Base-by-base conservation (phyloP, 176 grass and related monocot species). In the Oryza officinalis region DNA sequence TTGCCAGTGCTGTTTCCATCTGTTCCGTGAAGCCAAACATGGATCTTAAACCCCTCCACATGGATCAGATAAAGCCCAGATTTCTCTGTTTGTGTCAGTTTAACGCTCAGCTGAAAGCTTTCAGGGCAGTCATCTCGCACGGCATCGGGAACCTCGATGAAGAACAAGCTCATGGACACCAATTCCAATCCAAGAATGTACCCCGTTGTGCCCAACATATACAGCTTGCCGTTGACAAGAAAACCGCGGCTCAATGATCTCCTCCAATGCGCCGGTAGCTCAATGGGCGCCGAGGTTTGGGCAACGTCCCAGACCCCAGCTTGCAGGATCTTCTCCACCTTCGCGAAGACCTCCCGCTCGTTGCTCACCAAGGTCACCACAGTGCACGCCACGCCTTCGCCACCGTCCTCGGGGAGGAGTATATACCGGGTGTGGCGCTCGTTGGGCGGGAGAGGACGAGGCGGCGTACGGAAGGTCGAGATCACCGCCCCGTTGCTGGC, bases 131-230 rank as follows among this genome's bases (percentile, higher is more conserved):
- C 11, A 10, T 17, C 45, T 4, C 28, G 26, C 6, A 74, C 69
- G 0, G 44, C 38, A 1, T 82, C 54, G 2, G 80, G 80, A 12
- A 72, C 49, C 35, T 71, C 26, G 1, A 81, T 72, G 68, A 22
- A 72, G 69, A 63, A 63, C 38, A 30, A 46, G 52, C 27, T 44
- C 70, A 60, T 46, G 35, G 69, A 73, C 13, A 27, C 31, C 17
- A 82, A 13, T 63, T 73, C 52, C 27, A 82, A n/a, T 8, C 80
- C 68, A 72, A 82, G 68, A 31, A 82, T 73, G 17, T 82, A 31
- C 17, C 38, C 49, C 0, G 50, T 40, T n/a, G 38, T 83, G 3
- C 81, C 41, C 20, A 65, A n/a, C 27, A 74, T 6, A 63, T 74
- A 83, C 38, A 83, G 40, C 38, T 65, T 83, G 57, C 40, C 81